These are phyloP conservation scores for Sporisorium scitamineum DNA, from an alignment of 1,284 basidiomycete genomes.

Conservation along the genomic window DNA sequence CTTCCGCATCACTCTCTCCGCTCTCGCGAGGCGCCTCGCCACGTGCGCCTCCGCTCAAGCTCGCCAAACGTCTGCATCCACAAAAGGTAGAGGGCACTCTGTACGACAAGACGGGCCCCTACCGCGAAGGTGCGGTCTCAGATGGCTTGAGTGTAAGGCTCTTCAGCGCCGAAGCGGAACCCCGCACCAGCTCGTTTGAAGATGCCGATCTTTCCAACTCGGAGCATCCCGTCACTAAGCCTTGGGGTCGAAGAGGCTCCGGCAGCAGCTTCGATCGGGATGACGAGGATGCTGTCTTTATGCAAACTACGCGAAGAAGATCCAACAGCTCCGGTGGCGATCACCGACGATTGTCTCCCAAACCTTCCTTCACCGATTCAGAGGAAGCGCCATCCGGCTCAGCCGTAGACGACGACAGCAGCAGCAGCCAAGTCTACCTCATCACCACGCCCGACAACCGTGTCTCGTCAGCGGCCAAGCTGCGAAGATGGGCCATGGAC, in stretches of 20 bases:
- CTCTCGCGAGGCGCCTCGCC: conserved; percentile 22
- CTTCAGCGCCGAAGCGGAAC: conserved; percentile 43
- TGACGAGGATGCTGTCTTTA: conserved; percentile 30
- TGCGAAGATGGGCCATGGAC: conserved; percentile 68
- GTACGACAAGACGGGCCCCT: conserved; percentile 64
- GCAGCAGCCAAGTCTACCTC: conserved; percentile 52
- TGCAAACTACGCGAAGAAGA: conserved; percentile 14
- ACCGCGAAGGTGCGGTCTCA: conserved; percentile 62
- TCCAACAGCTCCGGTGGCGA: conserved; percentile 29
- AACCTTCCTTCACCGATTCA: conserved; percentile 22
- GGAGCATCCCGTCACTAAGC: conserved; percentile 46
- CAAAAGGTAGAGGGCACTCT: conserved; percentile 65
- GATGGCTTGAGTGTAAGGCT: conserved; percentile 67
- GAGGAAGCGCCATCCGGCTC: conserved; percentile 6
- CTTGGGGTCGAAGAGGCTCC: conserved; percentile 39
- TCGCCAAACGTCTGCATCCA: conserved; percentile 51
- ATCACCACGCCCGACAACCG: conserved; percentile 69
- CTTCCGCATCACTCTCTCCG: conserved; percentile 11
- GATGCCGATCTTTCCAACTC: conserved; percentile 42
- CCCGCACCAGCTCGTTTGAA: conserved; percentile 29
- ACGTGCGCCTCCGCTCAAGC: conserved; percentile 46
- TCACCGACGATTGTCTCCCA: conserved; percentile 24
- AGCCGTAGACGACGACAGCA: conserved; percentile 20
- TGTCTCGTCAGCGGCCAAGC: conserved; percentile 66
- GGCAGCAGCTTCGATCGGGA: conserved; percentile 39